Base-by-base conservation (phyloP, 768 basidiomycete species). In the Xerocomellus chrysenteron region DNA sequence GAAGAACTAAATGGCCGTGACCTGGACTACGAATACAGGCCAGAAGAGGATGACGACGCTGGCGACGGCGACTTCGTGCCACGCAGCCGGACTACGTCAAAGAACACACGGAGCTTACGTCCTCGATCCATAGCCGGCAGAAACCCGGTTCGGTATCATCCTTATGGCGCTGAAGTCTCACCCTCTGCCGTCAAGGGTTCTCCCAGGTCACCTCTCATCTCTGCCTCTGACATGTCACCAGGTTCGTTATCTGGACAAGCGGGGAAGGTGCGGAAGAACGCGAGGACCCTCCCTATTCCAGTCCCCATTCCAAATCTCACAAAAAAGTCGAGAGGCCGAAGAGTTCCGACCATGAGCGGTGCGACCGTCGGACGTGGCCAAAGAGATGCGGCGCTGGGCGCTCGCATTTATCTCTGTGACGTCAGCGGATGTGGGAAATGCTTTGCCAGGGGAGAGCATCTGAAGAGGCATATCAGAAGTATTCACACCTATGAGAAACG, bases 401-500 rank as follows among this genome's bases (percentile, higher is more conserved):
- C 68, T 66, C 78, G 84, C 57, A 77, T 82, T 62, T 91, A 91
- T 69, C 76, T 82, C 47, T 94, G 92, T 76, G 81, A 82, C 56
- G 91, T 94, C 28, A 80, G 82, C 16, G 92, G 86, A 6, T 95
- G 94, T 70, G 88, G 87, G 42, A 94, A 94, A 74, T 89, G 86
- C 64, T 95, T 96, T 72, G 86, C 87, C 36, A 80, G 94, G 32
- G 88, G 88, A 21, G 94, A 96, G 73, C 94, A 96, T 70, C 74
- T 96, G 60, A 94, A 94, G 78, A 78, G 94, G 59, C 93, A 95
- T 70, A 82, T 94, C 40, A 75, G 91, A 62, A 88, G 87, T 65
- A 92, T 95, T 52, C 93, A 95, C 73, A 94, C 93, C 24, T 83
- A 94, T 71, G 92, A 94, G 70, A 94, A 92, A 77, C 93, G 93